A percentile compares a stretch with the other conserved stretches of the same genome.
Evolutionary conservation across 805 yeast genomes (phyloP).

Genomic region (Cyberlindnera samutprakarnensis): DNA sequence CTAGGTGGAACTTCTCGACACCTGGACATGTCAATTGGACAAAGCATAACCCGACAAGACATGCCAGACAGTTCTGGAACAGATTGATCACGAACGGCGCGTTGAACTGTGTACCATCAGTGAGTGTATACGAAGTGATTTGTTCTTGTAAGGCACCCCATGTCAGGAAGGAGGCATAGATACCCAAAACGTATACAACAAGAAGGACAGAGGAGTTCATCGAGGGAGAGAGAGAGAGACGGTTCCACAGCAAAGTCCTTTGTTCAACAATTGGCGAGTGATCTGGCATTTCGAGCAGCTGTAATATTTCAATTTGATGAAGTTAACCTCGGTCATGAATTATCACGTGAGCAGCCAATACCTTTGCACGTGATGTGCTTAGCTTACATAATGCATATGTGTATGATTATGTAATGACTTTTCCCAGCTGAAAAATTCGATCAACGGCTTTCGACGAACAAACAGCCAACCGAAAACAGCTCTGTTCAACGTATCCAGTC

Average conservation of each 20-base stretch:
- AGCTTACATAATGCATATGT: too few relatives aligned
- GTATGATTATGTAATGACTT: too few relatives aligned
- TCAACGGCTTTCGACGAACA: too few relatives aligned
- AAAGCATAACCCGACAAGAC: constrained; percentile 52
- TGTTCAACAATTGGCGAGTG: not conserved
- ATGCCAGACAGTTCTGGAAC: constrained; percentile 69
- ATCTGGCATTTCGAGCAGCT: not conserved
- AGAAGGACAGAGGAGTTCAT: constrained; percentile 8
- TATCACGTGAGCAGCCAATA: not conserved
- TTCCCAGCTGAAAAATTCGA: too few relatives aligned
- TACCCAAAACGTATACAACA: constrained; percentile 42
- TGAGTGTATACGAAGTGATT: constrained; percentile 70
- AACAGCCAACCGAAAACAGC: too few relatives aligned
- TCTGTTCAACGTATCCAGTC: too few relatives aligned
- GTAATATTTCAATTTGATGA: not conserved
- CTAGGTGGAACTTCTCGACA: constrained; percentile 5
- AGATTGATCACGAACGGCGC: constrained; percentile 75
- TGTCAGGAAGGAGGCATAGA: constrained; percentile 77
- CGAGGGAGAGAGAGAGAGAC: too few relatives aligned
- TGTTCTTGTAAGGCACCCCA: constrained; percentile 95
- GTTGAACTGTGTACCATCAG: constrained; percentile 49
- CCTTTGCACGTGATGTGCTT: too few relatives aligned
- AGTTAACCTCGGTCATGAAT: not conserved
- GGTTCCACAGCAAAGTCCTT: too few relatives aligned
- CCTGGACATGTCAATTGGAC: not conserved